Conservation (phyloP, 768 basidiomycete species). For the Mycena galopus region DNA sequence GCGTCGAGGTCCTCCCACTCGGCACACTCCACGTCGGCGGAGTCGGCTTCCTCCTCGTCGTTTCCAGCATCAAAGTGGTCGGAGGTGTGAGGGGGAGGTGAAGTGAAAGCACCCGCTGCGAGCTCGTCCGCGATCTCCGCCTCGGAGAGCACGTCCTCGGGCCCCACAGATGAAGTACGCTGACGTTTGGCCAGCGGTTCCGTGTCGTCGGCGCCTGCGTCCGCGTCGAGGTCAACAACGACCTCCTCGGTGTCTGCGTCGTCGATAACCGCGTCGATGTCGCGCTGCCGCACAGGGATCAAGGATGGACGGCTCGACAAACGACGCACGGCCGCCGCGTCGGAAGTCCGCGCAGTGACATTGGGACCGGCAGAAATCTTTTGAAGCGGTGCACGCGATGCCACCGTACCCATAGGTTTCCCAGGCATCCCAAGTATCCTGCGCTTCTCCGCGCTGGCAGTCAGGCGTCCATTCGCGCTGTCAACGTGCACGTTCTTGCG, state of each 20-base stretch:
- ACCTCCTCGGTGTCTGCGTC: too few relatives aligned
- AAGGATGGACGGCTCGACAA: slow-evolving; percentile 15
- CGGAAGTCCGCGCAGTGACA: neutral
- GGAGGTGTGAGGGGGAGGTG: too few relatives aligned
- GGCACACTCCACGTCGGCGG: slow-evolving; percentile 55
- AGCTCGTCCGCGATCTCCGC: slow-evolving; percentile 59
- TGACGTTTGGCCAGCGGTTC: slow-evolving; percentile 29
- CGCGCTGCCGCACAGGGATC: slow-evolving; percentile 30
- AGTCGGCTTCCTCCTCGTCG: slow-evolving; percentile 56
- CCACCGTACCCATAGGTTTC: slow-evolving; percentile 4
- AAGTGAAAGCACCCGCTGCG: too few relatives aligned
- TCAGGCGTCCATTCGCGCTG: slow-evolving; percentile 1
- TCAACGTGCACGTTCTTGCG: neutral
- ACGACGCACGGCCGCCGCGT: neutral
- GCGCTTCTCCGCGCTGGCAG: slow-evolving; percentile 2
- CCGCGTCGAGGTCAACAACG: slow-evolving; percentile 15
- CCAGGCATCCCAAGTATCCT: slow-evolving; percentile 28
- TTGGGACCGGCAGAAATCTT: slow-evolving; percentile 8
- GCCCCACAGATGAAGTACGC: slow-evolving; percentile 44
- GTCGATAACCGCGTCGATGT: neutral
- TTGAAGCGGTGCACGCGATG: neutral
- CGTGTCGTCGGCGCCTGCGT: slow-evolving; percentile 17
- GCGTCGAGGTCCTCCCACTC: slow-evolving; percentile 91
- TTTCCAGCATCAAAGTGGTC: too few relatives aligned
- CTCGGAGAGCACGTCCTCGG: slow-evolving; percentile 52